Conservation (phyloP, 208 protist species). For the Porcisia hertigi region DNA sequence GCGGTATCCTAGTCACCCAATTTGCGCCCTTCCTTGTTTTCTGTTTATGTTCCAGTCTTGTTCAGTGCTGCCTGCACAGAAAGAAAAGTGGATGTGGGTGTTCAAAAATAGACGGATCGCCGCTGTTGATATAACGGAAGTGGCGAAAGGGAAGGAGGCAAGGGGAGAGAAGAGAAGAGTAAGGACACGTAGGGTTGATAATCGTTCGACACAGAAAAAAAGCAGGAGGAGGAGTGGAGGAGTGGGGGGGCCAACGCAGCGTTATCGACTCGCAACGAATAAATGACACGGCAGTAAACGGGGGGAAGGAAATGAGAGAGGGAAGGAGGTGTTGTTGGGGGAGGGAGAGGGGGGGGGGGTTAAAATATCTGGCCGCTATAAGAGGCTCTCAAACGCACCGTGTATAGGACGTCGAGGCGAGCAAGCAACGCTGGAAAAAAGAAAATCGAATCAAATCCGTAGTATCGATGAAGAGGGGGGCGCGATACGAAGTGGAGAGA, state of each 20-base stretch:
- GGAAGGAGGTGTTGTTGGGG: too few relatives aligned
- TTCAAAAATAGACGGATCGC: background rate
- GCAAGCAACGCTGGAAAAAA: too few relatives aligned
- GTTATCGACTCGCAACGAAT: background rate
- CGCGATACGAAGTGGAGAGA: background rate
- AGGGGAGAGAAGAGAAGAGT: background rate
- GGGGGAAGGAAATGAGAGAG: background rate
- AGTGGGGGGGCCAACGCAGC: background rate
- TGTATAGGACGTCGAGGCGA: too few relatives aligned
- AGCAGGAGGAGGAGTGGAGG: background rate
- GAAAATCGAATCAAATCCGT: too few relatives aligned
- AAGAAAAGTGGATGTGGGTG: background rate
- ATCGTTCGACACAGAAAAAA: background rate
- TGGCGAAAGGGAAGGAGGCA: background rate
- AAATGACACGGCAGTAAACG: background rate
- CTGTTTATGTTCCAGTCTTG: background rate
- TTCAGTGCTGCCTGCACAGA: background rate
- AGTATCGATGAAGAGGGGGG: too few relatives aligned
- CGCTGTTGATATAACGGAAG: background rate
- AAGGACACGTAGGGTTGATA: background rate
- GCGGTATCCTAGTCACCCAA: background rate
- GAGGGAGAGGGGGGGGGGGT: too few relatives aligned
- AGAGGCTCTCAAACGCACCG: too few relatives aligned
- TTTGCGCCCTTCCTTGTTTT: background rate
- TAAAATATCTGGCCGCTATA: too few relatives aligned